Base-by-base conservation (phyloP, 345 rosid species). In the Melastoma malabathricum region DNA sequence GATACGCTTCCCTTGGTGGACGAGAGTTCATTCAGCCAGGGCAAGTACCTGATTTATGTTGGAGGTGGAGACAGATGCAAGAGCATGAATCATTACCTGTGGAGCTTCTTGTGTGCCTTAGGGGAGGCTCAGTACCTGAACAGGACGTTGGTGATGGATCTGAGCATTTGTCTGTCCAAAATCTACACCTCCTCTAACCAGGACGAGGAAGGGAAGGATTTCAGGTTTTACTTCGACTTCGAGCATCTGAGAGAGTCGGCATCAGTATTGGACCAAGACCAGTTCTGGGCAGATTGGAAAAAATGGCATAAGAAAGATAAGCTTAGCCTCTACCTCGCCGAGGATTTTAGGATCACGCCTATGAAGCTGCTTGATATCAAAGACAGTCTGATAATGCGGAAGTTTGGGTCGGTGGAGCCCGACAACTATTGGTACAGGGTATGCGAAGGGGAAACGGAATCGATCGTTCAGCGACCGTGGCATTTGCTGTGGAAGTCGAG, bases 391-490 rank as follows among this genome's bases (percentile, higher is more conserved):
- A 77, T 92, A 43, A 78, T 87, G 93, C 81, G 96, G 58, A 92
- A 84, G 75, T 92, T 92, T 57, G 93, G 98, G 54, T 68, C 70
- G 1, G 95, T 81, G 1, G 95, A 92, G 59, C 93, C 95, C 7
- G 95, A 92, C 63, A 87, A 92, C 58, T 92, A 81, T 70, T 92
- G 95, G 96, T 92, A 87, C 54, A 76, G 95, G 38, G 96, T 84
- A n/a, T 92, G 96, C 14, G 95, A 87, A 69, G 98, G 95, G 43
- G 95, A 84, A 59, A 73, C 89, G 3, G 98, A 76, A 51, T 78
- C 93, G 39, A 70, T 73, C 23, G 68, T 92, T 48, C 72, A 80
- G 47, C 72, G 96, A 59, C 95, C 98, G 1, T 92, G 96, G 92
- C 84, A 82, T 75, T 63, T 87, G 58, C 15, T 87, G 48, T 87